These are phyloP conservation scores for Salix exigua DNA, from an alignment of 345 rosid genomes.

Conservation along the genomic window DNA sequence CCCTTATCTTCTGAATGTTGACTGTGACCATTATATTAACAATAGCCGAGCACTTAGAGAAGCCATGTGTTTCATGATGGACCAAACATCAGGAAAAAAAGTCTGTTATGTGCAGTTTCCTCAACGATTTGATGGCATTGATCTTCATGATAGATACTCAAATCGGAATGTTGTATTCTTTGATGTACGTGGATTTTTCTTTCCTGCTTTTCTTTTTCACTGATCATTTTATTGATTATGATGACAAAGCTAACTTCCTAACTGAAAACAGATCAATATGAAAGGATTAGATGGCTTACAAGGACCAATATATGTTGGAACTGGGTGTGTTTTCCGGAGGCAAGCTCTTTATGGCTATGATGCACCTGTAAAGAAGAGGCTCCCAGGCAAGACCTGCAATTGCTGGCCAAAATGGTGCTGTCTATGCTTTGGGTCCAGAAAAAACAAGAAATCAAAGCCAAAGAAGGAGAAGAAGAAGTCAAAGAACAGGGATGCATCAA, in stretches of 20 bases:
- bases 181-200: slow-evolving; percentile 56
- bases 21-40: slow-evolving; percentile 95
- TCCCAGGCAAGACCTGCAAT: slow-evolving; percentile 85
- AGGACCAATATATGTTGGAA: slow-evolving; percentile 97
- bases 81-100: slow-evolving; percentile 80
- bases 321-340: slow-evolving; percentile 97
- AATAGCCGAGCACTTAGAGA: slow-evolving; percentile 93
- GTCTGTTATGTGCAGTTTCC: slow-evolving; percentile 98
- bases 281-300: slow-evolving; percentile 97
- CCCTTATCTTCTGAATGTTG: slow-evolving; percentile 85
- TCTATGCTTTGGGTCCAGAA: slow-evolving; percentile 64
- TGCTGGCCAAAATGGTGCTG: slow-evolving; percentile 97
- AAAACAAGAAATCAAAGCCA: slow-evolving; percentile 62
- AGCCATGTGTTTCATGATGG: slow-evolving; percentile 99
- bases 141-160: slow-evolving; percentile 93
- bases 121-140: slow-evolving; percentile 98
- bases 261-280: slow-evolving; percentile 76
- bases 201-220: neutral
- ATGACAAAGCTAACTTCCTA: slow-evolving; percentile 5
- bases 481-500: slow-evolving; percentile 69
- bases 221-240: neutral
- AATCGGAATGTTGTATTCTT: slow-evolving; percentile 92
- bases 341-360: slow-evolving; percentile 87
- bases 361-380: slow-evolving; percentile 86
- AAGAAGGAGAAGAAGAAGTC: slow-evolving; percentile 60